Conservation (phyloP, 2,329 filamentous ascomycete species). For the Pyricularia sp. region DNA sequence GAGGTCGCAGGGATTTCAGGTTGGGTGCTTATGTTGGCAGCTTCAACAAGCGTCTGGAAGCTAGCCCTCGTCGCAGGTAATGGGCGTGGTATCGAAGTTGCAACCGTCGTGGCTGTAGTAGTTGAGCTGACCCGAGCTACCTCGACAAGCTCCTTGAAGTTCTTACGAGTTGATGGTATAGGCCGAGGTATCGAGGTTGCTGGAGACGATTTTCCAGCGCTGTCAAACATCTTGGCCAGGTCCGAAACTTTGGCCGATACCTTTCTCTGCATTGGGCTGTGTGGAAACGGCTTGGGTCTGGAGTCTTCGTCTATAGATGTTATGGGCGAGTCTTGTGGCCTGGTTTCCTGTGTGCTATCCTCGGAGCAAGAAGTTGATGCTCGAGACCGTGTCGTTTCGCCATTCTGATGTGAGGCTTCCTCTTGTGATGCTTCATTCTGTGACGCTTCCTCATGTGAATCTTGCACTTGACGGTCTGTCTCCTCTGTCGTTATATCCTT, state of each 20-base stretch:
- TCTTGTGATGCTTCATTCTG: no score
- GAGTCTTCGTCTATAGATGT: conserved; percentile 34
- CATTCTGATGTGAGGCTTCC: background rate
- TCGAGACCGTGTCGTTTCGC: conserved; percentile 7
- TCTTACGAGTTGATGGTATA: background rate
- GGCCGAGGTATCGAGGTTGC: background rate
- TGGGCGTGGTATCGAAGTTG: background rate
- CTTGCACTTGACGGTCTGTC: background rate
- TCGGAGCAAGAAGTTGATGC: conserved; percentile 15
- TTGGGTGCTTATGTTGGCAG: background rate
- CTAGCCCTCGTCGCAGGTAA: background rate
- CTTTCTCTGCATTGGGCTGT: conserved; percentile 19
- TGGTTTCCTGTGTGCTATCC: conserved; percentile 20
- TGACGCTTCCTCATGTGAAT: no score
- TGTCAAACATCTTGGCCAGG: conserved; percentile 41
- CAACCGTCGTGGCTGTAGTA: background rate
- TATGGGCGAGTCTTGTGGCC: conserved; percentile 31
- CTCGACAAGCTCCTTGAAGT: background rate
- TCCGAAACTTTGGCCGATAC: conserved; percentile 36
- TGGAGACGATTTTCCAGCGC: conserved; percentile 9
- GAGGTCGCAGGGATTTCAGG: background rate
- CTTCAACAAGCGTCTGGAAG: background rate
- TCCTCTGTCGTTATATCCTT: background rate
- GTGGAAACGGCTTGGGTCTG: conserved; percentile 18
- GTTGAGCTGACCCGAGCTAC: background rate